Evolutionary conservation across 257 asterid species (phyloP), one percentile per base, ranked within the genome.

Genomic region (Nicotiana attenuata): DNA sequence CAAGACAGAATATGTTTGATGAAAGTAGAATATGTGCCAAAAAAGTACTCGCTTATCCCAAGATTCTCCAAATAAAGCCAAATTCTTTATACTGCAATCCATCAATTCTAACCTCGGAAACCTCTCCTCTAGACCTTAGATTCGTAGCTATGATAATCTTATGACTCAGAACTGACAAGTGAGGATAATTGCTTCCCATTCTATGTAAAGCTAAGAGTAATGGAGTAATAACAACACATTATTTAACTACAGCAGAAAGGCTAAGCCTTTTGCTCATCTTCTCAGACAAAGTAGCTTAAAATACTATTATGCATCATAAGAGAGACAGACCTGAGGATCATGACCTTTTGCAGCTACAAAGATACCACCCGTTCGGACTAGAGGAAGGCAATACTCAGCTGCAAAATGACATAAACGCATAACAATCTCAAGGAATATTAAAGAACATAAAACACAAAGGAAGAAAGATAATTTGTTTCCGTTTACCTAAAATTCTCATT

Each of bases 361-460:
- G 87, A 95, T 87, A 69, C 97, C 99, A 84, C 99, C 97, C 68
- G 92, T 93, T 7, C 96, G 97, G 65, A 95, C 98, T 20, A 95
- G 90, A 84, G 99, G 99, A 83, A 95, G 92, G 80, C 98, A 93
- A 81, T 90, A 92, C 88, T 95, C 99, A 85, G 97, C 99, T 95
- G 85, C 85, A 84, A 89, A 84, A 81, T 22, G 63, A 81, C 76
- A 81, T 3, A 71, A 82, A 17, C 13, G 65, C 22, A 65, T 79
- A 80, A 52, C 88, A 45, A 82, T 76, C 47, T 76, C 79, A 67
- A 84, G 66, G 50, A 38, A 52, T 50, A 82, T 52, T 28, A 68
- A 41, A 59, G 67, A 35, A 19, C 61, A 19, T 61, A n/a, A 63
- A 61, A 33, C 64, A 57, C 5, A 31, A 14, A 45, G 57, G 76